A percentile compares a stretch with the other conserved stretches of the same genome.
Conservation (phyloP, 805 yeast genomes). For the Scheffersomyces amazonensis region DNA sequence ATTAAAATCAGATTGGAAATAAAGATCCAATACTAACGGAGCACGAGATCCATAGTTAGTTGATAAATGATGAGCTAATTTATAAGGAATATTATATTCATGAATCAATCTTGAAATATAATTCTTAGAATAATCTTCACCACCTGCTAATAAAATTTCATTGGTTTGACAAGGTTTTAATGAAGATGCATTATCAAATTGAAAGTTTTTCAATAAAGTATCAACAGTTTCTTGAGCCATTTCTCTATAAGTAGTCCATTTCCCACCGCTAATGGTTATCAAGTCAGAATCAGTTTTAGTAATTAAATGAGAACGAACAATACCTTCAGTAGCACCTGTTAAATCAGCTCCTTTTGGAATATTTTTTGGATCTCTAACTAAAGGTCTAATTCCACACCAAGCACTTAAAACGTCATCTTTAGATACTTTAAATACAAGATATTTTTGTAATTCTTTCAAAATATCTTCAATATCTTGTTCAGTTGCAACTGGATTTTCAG, state of each 20-base stretch:
- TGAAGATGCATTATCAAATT: conserved; percentile 35
- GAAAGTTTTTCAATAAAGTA: conserved; percentile 53
- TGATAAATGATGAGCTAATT: conserved; percentile 77
- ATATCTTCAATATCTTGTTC: conserved; percentile 90
- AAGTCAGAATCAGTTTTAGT: conserved; percentile 71
- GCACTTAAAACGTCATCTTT: conserved; percentile 91
- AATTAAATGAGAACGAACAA: conserved; percentile 87
- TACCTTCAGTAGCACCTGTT: conserved; percentile 67
- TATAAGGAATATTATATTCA: conserved; percentile 66
- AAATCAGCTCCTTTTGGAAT: conserved; percentile 44
- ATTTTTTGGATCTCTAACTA: conserved; percentile 76
- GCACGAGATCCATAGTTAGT: conserved; percentile 89
- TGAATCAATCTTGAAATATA: conserved; percentile 78
- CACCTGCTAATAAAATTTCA: conserved; percentile 66
- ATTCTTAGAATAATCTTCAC: conserved; percentile 72
- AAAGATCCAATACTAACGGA: conserved; percentile 63
- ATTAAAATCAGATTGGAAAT: conserved; percentile 51
- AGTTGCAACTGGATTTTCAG: conserved; percentile 75
- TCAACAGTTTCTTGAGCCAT: conserved; percentile 95
- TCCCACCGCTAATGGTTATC: conserved; percentile 92
- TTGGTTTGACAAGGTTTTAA: conserved; percentile 51
- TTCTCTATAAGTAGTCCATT: conserved; percentile 97
- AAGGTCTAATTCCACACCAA: conserved; percentile 96
- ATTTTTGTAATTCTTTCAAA: conserved; percentile 82
- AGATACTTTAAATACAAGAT: conserved; percentile 82